Conservation (phyloP, 164 flowering plant species). For the grape (Vitis vinifera) region ASM3070453v1 NC_081823.1:7357001-7357500, state of each 20-base stretch:
- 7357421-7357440: conserved; percentile 91
- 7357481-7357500: conserved; percentile 98
- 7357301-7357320: conserved; percentile 99
- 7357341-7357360: conserved; percentile 71
- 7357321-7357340: conserved; percentile 98
- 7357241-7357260: conserved; percentile 99
- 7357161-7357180: conserved; percentile 96
- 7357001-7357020: conserved; percentile 43
- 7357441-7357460: conserved; percentile 97
- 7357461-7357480: conserved; percentile 91
- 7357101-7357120: conserved; percentile 99
- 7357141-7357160: conserved; percentile 99
- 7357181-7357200: conserved; percentile 86
- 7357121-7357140: conserved; percentile 98
- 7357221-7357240: conserved; percentile 97
- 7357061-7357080: conserved; percentile 25
- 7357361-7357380: conserved; percentile 12
- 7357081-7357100: conserved; percentile 99
- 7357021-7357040: background rate
- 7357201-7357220: conserved; percentile 86
- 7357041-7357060: background rate
- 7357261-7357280: conserved; percentile 98
- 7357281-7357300: conserved; percentile 99
- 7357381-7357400: background rate
- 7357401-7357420: background rate